phyloP scores from a whole-genome alignment of 2,329 filamentous ascomycete genomes.

The Rhytidhysteron rufulum region DNA sequence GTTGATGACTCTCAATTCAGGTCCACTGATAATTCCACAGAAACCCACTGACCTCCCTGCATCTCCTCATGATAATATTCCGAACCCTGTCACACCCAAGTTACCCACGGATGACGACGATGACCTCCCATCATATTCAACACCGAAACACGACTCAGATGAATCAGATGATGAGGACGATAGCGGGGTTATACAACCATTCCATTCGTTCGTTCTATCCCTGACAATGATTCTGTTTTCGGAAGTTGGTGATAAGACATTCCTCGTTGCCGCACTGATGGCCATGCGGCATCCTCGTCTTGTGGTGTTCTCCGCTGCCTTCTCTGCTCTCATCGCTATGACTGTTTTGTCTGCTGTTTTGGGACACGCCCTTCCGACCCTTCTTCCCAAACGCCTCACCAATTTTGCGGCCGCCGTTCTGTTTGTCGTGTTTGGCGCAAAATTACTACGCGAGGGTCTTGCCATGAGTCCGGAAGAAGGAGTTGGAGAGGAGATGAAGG shows the following conservation, averaged over 20 bases:
- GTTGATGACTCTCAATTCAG: too few species aligned
- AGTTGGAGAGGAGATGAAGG: slow-evolving; percentile 94
- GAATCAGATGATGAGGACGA: slow-evolving; percentile 42
- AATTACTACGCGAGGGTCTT: slow-evolving; percentile 80
- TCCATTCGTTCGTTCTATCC: slow-evolving; percentile 87
- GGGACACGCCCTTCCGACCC: slow-evolving; percentile 83
- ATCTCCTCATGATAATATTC: slow-evolving; percentile 70
- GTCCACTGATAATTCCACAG: too few species aligned
- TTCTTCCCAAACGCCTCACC: slow-evolving; percentile 88
- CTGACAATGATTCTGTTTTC: slow-evolving; percentile 97
- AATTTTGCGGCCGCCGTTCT: slow-evolving; percentile 79
- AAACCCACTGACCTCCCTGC: slow-evolving; percentile 79
- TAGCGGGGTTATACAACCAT: slow-evolving; percentile 67
- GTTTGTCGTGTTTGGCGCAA: slow-evolving; percentile 85
- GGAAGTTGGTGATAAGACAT: slow-evolving; percentile 97
- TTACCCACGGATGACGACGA: slow-evolving; percentile 58
- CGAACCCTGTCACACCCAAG: slow-evolving; percentile 62
- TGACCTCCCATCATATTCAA: slow-evolving; percentile 21
- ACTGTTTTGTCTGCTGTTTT: slow-evolving; percentile 89
- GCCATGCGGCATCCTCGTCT: slow-evolving; percentile 96
- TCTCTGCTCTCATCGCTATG: slow-evolving; percentile 87
- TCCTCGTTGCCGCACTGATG: slow-evolving; percentile 95
- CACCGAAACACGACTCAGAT: slow-evolving; percentile 19
- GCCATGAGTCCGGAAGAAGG: slow-evolving; percentile 87
- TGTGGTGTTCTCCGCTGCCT: slow-evolving; percentile 92